Conservation (phyloP, 2,329 filamentous ascomycete genomes). For the Cladosporium phlei region DNA sequence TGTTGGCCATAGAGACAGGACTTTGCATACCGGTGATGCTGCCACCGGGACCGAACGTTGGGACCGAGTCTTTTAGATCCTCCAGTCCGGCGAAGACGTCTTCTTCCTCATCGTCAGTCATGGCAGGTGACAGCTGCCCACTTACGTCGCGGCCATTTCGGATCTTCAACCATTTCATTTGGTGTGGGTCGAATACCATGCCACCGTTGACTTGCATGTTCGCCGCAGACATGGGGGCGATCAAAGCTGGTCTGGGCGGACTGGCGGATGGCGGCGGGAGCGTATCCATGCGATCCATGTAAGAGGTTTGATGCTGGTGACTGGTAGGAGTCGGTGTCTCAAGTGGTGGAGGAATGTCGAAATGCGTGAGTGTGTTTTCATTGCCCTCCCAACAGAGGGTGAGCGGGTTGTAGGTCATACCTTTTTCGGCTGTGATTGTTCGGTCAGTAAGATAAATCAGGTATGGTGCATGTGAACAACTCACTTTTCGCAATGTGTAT, state of each 20-base stretch:
- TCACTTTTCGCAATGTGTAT: slow-evolving; percentile 76
- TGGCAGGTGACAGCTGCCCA: slow-evolving; percentile 40
- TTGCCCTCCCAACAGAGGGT: slow-evolving; percentile 95
- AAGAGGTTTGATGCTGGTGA: slow-evolving; percentile 33
- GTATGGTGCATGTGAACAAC: slow-evolving; percentile 29
- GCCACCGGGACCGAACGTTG: slow-evolving; percentile 17
- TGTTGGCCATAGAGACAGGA: slow-evolving; percentile 46
- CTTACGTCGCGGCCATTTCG: slow-evolving; percentile 34
- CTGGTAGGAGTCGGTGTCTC: slow-evolving; percentile 35
- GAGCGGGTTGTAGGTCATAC: slow-evolving; percentile 90
- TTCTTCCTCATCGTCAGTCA: slow-evolving; percentile 77
- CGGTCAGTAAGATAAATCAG: slow-evolving; percentile 10
- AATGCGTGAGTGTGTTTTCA: slow-evolving; percentile 74
- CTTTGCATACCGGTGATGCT: slow-evolving; percentile 25
- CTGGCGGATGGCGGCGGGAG: slow-evolving; percentile 30
- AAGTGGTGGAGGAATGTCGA: slow-evolving; percentile 53
- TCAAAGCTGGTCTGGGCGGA: slow-evolving; percentile 66
- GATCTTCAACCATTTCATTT: slow-evolving; percentile 92
- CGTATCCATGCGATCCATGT: slow-evolving; percentile 27
- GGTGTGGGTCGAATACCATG: slow-evolving; percentile 96
- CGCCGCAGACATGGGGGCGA: slow-evolving; percentile 71
- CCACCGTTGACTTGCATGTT: slow-evolving; percentile 92
- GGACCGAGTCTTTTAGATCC: slow-evolving; percentile 68
- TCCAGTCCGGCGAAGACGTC: slow-evolving; percentile 95
- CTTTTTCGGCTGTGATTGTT: slow-evolving; percentile 65